A percentile compares a stretch with the other conserved stretches of the same genome.
Evolutionary conservation across 305 asterid genomes (phyloP).

Genomic region (Plantago coronopus): DNA sequence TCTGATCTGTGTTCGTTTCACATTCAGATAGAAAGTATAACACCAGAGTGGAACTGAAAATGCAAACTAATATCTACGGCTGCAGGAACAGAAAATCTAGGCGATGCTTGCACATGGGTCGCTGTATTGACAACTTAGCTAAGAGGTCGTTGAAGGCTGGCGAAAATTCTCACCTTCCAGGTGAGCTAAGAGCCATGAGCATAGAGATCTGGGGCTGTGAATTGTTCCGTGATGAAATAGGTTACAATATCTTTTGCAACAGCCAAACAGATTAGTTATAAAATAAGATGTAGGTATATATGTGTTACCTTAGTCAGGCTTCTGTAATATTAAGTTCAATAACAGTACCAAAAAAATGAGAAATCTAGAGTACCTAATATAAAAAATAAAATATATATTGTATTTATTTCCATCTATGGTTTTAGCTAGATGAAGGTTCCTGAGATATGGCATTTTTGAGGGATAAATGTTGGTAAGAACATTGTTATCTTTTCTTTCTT

Average conservation of each 20-base stretch:
- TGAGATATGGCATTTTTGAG: too few species aligned
- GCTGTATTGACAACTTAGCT: neutral
- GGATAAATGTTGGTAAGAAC: too few species aligned
- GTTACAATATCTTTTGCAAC: neutral
- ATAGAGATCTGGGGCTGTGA: neutral
- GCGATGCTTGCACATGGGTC: constrained; percentile 14
- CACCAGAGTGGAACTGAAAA: neutral
- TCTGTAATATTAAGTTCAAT: neutral
- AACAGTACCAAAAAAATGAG: neutral
- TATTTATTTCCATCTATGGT: too few species aligned
- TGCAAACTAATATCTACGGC: neutral
- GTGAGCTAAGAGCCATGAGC: neutral
- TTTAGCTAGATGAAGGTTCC: too few species aligned
- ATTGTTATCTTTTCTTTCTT: too few species aligned
- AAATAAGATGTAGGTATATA: neutral
- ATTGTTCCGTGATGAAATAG: neutral
- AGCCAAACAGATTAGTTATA: neutral
- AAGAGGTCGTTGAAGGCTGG: neutral
- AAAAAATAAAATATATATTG: too few species aligned
- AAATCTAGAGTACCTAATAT: too few species aligned
- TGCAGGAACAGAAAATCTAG: constrained; percentile 28
- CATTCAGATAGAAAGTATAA: neutral
- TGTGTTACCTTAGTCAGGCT: neutral
- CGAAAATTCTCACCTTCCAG: neutral
- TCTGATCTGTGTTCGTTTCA: neutral